Base-by-base conservation (phyloP, 2,329 filamentous ascomycete genomes). In the Neodidymelliopsis sp. region DNA sequence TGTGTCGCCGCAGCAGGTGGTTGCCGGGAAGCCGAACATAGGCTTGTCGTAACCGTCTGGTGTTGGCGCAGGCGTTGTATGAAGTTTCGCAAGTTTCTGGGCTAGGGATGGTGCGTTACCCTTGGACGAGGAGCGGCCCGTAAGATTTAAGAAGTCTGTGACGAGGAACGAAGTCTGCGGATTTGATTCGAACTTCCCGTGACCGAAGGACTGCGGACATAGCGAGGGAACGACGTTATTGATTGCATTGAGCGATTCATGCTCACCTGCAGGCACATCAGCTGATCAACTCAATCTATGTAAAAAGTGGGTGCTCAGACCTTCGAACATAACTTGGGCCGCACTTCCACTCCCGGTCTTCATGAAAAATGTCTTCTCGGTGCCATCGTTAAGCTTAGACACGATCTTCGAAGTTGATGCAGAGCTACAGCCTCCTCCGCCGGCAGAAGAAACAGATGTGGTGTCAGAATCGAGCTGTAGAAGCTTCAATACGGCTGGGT, bases 1-100 rank as follows among this genome's bases (percentile, higher is more conserved):
- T 6, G 90, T 94, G 34, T 90, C 84, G 2, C 92, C 92, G 72
- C 93, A 97, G 73, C 89, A 96, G 0, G 92, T 97, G 1, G 88
- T 77, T 0, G 88, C 86, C 0, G 89, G 88, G 66, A 97, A 97
- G 2, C 93, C 93, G 59, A 93, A 97, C 73, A 85, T 78, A 2
- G 85, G 84, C 27, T 66, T 77, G 1, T 80, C 73, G 56, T 82
- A 79, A 15, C 83, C 84, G 9, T 81, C 71, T 1, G 86, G 86
- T 0, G 79, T 70, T 0, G 90, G 88, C 0, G 89, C 89, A 0
- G 88, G 84, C 1, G 86, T 90, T 2, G 83, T 86, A 71, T 97
- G 93, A 34, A 97, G 76, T 64, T 81, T 84, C 1, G 89, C 91
- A 6, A 97, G 78, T 70, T 96, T 92, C 54, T 82, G 74, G 0